A percentile compares a stretch with the other conserved stretches of the same genome.
Conservation (phyloP, 306 rosid species). For the Castanea mollissima region DNA sequence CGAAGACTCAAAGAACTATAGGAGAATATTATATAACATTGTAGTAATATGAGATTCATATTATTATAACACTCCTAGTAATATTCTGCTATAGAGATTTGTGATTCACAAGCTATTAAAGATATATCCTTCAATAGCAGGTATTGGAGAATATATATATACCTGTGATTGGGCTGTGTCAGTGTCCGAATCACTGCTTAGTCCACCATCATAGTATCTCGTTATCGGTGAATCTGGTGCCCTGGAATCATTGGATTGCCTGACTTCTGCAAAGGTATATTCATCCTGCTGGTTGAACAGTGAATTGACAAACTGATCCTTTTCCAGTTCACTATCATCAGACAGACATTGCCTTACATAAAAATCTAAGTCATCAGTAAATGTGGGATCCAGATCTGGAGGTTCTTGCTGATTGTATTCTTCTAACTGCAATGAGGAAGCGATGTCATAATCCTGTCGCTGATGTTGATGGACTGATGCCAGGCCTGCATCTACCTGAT, state of each 20-base stretch:
- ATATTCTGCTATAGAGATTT: conserved; percentile 10
- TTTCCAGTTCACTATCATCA: conserved; percentile 18
- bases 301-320: conserved; percentile 6
- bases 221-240: conserved; percentile 4
- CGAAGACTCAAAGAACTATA: neutral
- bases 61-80: neutral
- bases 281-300: neutral
- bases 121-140: neutral
- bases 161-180: conserved; percentile 40
- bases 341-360: neutral
- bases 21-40: conserved; percentile 21
- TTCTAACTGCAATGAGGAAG: neutral
- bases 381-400: neutral
- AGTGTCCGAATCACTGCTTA: conserved; percentile 36
- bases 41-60: conserved; percentile 9
- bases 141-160: conserved; percentile 21
- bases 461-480: neutral
- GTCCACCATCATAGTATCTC: conserved; percentile 16
- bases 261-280: neutral
- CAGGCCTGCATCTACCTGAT: neutral
- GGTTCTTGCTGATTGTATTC: neutral
- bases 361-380: neutral
- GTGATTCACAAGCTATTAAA: neutral
- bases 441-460: neutral
- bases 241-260: neutral